These are phyloP conservation scores for Aspergillus ellipticus DNA, from an alignment of 495 filamentous ascomycete genomes.

Conservation along the genomic window DNA sequence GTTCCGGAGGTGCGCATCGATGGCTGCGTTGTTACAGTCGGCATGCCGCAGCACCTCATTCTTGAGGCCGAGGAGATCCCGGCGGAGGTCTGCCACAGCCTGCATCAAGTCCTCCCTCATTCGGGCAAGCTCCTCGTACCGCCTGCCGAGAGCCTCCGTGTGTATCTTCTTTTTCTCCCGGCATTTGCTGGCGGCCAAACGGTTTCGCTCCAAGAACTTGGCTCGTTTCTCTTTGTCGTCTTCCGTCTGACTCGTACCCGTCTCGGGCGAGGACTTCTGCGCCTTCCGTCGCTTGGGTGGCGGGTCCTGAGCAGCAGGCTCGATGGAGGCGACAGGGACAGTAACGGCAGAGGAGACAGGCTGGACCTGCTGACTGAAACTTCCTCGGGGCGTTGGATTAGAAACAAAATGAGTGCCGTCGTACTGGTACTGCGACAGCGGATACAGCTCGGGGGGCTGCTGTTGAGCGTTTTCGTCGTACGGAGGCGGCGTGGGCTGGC, in stretches of 20 bases:
- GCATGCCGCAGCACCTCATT: constrained; percentile 57
- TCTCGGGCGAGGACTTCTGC: neutral
- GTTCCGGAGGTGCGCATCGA: constrained; percentile 45
- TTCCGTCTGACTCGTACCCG: constrained; percentile 11
- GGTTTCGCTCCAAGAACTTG: constrained; percentile 74
- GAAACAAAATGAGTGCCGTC: neutral
- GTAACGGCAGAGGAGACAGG: too few relatives aligned
- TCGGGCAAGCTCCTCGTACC: constrained; percentile 43
- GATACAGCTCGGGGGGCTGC: neutral
- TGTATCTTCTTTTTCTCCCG: constrained; percentile 81
- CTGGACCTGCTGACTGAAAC: neutral
- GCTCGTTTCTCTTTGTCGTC: constrained; percentile 28
- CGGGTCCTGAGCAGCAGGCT: neutral
- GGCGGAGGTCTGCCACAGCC: constrained; percentile 44
- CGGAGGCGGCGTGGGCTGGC: constrained; percentile 42
- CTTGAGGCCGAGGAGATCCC: constrained; percentile 51
- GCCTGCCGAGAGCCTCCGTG: constrained; percentile 53
- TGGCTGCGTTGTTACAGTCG: constrained; percentile 53
- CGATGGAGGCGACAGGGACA: too few relatives aligned
- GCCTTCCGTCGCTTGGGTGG: neutral
- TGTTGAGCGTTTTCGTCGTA: constrained; percentile 23
- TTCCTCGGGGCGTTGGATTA: neutral
- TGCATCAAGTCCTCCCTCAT: constrained; percentile 63
- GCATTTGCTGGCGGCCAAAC: constrained; percentile 81
- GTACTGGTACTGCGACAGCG: neutral